A percentile compares a stretch with the other conserved stretches of the same genome.
phyloP scores from a whole-genome alignment of 2,329 filamentous ascomycete genomes.

The Stagonosporopsis vannaccii region DNA sequence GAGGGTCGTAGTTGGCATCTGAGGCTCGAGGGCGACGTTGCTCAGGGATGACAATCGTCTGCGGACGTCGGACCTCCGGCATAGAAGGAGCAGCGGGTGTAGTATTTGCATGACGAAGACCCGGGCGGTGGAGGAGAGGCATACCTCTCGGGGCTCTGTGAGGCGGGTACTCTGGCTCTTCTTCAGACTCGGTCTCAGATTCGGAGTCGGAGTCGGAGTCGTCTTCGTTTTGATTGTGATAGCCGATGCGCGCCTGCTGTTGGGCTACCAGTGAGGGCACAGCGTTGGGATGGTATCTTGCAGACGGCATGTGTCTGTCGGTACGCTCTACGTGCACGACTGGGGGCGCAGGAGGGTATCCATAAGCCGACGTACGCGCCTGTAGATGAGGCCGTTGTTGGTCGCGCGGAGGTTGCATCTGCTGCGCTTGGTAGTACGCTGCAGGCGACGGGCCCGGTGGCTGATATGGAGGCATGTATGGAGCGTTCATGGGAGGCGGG shows the following conservation, averaged over 20 bases:
- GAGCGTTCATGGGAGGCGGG: constrained; percentile 4
- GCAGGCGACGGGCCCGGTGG: background rate
- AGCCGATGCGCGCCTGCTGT: background rate
- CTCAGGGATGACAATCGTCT: constrained; percentile 27
- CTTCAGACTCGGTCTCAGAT: constrained; percentile 19
- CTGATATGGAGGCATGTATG: constrained; percentile 21
- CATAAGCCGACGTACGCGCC: background rate
- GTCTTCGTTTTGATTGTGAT: constrained; percentile 8
- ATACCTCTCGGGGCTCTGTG: background rate
- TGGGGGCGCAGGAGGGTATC: constrained; percentile 1
- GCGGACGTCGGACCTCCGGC: constrained; percentile 2
- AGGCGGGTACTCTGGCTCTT: constrained; percentile 8
- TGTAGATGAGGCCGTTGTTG: constrained; percentile 28
- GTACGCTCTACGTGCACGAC: constrained; percentile 32
- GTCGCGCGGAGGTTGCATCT: constrained; percentile 10
- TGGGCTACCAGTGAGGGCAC: constrained; percentile 9
- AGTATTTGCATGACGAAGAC: constrained; percentile 36
- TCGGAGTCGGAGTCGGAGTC: constrained; percentile 16
- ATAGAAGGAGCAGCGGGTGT: constrained; percentile 16
- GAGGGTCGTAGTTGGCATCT: constrained; percentile 24
- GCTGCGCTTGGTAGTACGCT: constrained; percentile 20
- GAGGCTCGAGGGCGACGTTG: constrained; percentile 21
- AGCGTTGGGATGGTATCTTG: constrained; percentile 32
- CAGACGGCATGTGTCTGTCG: constrained; percentile 35
- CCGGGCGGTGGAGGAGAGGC: constrained; percentile 30